Conservation (phyloP, 805 yeast species). For the Candida argentea region DNA sequence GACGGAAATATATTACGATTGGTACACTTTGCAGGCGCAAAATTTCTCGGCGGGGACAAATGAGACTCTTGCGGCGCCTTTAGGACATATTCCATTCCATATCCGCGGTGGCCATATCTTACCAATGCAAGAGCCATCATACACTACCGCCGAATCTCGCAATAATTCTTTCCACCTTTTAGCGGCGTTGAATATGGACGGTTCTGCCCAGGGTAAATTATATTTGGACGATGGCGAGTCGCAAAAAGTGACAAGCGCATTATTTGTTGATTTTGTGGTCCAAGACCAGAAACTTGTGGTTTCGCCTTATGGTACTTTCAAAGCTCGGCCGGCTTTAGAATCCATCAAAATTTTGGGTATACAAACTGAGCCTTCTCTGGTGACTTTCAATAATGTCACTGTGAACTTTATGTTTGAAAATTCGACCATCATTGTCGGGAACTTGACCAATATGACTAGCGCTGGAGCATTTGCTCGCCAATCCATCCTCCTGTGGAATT, state of each 20-base stretch:
- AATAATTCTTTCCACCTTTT: constrained; percentile 12
- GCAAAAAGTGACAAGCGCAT: constrained; percentile 7
- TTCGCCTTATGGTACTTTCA: constrained; percentile 9
- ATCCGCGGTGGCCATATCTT: constrained; percentile 14
- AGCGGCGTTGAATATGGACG: constrained; percentile 12
- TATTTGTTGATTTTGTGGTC: constrained; percentile 11
- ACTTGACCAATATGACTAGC: constrained; percentile 6
- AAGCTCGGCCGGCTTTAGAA: constrained; percentile 9
- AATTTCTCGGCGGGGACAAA: constrained; percentile 10
- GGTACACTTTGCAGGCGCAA: constrained; percentile 11
- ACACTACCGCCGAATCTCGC: constrained; percentile 13
- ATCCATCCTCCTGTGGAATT: constrained; percentile 11
- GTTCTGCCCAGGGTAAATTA: constrained; percentile 11
- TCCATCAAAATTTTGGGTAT: constrained; percentile 14
- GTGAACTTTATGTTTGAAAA: constrained; percentile 8
- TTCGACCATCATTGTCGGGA: constrained; percentile 10
- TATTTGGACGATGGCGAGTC: constrained; percentile 18
- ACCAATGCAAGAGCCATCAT: constrained; percentile 15
- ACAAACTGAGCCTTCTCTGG: constrained; percentile 7
- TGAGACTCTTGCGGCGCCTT: constrained; percentile 14
- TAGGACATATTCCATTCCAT: constrained; percentile 16
- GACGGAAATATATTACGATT: constrained; percentile 15
- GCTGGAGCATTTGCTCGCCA: constrained; percentile 10
- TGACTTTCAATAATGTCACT: constrained; percentile 7
- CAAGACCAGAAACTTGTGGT: constrained; percentile 5